Evolutionary conservation across 1,139 yeast genomes (phyloP), one percentile per base, ranked within the genome.

Genomic region (Candida glucosophila): DNA sequence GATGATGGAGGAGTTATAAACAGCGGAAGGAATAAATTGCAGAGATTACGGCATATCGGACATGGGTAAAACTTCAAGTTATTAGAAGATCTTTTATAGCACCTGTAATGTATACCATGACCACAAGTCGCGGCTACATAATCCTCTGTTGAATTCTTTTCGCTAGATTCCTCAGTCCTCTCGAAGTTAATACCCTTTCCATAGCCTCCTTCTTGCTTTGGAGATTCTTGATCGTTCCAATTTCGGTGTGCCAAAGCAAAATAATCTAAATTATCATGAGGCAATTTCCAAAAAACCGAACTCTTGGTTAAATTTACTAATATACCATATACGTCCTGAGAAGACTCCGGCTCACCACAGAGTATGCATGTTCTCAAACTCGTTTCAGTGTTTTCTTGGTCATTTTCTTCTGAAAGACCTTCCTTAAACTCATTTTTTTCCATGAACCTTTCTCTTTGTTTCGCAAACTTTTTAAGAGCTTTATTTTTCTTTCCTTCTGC

Each of bases 81-180:
- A 19, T 47, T 47, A 37, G 57, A 46, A 46, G 51, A 43, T 42
- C 43, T 30, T 15, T 43, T 48, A 43, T 63, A 72, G 46, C 92
- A 80, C 9, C 48, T 41, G 34, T 54, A 62, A 46, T 79, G 92
- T 54, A 78, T 67, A 6, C 73, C 75, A 49, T 79, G 92, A 13
- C 80, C 77, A 54, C 90, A 79, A 3, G 82, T 73, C 3, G 70
- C 56, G 11, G 67, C 53, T 4, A 72, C 74, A 20, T 53, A 31
- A 6, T 51, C 48, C 24, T 36, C 37, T 27, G 37, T 32, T 15
- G 26, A 33, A 5, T 32, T 28, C 14, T 33, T 34, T 18, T 34
- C 36, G 14, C 33, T 29, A 8, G 17, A 13, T 5, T 24, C 30
- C 8, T 32, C 31, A 20, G 29, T 27, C 22, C 24, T 17, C 15